A percentile compares a stretch with the other conserved stretches of the same genome.
Conservation (phyloP, 2,329 filamentous ascomycete genomes). For the Dactylellina cionopaga region DNA sequence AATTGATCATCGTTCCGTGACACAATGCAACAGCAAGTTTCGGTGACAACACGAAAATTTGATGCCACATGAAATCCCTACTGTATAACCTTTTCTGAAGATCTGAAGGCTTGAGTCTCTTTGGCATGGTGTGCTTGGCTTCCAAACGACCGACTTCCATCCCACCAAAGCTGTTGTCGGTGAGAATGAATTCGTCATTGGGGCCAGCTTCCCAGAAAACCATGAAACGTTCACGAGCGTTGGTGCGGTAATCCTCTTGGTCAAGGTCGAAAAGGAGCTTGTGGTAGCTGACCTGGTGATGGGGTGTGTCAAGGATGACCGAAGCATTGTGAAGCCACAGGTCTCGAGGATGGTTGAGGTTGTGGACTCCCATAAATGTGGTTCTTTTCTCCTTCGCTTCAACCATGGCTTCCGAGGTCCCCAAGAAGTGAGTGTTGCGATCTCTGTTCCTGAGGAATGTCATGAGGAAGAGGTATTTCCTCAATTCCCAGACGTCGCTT, state of each 20-base stretch:
- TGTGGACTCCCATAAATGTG: slow-evolving; percentile 55
- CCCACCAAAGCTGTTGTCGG: slow-evolving; percentile 57
- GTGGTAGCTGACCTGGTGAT: slow-evolving; percentile 55
- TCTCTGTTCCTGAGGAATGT: slow-evolving; percentile 56
- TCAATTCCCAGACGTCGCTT: slow-evolving; percentile 56
- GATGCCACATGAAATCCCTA: slow-evolving; percentile 58
- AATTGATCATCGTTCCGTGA: slow-evolving; percentile 57
- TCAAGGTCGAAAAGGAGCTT: slow-evolving; percentile 57
- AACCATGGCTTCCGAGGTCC: slow-evolving; percentile 55
- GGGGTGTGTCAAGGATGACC: slow-evolving; percentile 54
- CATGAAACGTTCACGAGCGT: slow-evolving; percentile 57
- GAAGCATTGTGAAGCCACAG: slow-evolving; percentile 57
- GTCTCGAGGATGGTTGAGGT: slow-evolving; percentile 57
- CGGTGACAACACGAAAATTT: slow-evolving; percentile 58
- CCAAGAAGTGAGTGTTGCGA: slow-evolving; percentile 56
- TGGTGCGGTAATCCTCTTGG: slow-evolving; percentile 57
- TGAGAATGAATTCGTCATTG: slow-evolving; percentile 57
- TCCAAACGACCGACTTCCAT: slow-evolving; percentile 58
- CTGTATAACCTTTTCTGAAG: slow-evolving; percentile 57
- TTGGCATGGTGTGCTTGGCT: slow-evolving; percentile 55
- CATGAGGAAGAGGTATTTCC: slow-evolving; percentile 57
- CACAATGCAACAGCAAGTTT: slow-evolving; percentile 57
- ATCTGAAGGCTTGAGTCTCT: slow-evolving; percentile 56
- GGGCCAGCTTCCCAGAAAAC: slow-evolving; percentile 58
- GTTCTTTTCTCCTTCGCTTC: slow-evolving; percentile 55